Conservation (phyloP, 176 grass and related monocot species). For the Paspalum vaginatum region DNA sequence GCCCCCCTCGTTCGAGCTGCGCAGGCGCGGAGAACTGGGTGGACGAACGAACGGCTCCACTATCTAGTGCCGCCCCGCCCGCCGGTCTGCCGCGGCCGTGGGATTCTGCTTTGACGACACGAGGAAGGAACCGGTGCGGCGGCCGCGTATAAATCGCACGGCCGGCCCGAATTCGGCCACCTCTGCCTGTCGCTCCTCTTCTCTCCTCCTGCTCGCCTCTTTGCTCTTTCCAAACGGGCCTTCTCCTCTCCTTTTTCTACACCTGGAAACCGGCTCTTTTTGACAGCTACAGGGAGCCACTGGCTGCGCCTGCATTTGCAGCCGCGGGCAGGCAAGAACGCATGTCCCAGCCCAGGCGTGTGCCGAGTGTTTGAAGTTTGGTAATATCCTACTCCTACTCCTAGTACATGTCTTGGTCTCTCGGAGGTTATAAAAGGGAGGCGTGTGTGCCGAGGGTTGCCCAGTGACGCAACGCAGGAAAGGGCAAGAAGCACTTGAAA, state of each 20-base stretch:
- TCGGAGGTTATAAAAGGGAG: background rate
- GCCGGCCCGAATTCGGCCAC: background rate
- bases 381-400: background rate
- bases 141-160: conserved; percentile 11
- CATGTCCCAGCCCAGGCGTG: background rate
- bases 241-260: too few species aligned
- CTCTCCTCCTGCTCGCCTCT: background rate
- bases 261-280: background rate
- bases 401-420: background rate
- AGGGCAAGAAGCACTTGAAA: background rate
- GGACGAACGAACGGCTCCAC: background rate
- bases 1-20: background rate
- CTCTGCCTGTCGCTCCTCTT: too few species aligned
- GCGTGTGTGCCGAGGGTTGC: background rate
- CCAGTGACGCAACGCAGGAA: background rate
- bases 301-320: too few species aligned
- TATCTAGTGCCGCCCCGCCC: background rate
- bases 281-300: conserved; percentile 4
- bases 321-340: background rate
- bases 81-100: background rate
- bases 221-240: background rate
- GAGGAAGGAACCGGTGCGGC: background rate
- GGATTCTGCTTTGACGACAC: conserved; percentile 42
- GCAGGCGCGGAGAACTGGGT: background rate
- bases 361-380: background rate